phyloP scores from a whole-genome alignment of 2,329 filamentous ascomycete genomes.

The Diaporthe helianthi region DNA sequence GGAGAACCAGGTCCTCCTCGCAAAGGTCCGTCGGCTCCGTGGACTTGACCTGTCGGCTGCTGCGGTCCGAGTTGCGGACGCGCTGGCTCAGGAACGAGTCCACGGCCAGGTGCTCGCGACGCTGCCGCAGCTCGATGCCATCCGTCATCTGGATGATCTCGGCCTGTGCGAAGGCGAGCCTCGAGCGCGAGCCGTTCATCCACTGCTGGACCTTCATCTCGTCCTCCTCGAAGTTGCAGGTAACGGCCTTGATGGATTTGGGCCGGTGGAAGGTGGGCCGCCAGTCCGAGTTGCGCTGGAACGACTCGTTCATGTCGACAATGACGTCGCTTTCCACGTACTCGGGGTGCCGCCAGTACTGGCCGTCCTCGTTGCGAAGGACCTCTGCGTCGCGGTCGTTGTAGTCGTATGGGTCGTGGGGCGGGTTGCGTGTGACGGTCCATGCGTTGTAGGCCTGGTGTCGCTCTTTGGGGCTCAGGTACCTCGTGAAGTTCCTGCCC shows the following conservation, averaged over 20 bases:
- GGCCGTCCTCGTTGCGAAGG: slow-evolving; percentile 4
- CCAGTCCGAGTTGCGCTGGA: slow-evolving; percentile 14
- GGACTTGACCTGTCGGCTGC: slow-evolving; percentile 10
- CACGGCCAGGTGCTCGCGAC: neutral
- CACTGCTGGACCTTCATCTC: slow-evolving; percentile 15
- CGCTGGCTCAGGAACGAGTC: slow-evolving; percentile 20
- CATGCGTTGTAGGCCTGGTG: slow-evolving; percentile 18
- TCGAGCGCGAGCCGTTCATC: slow-evolving; percentile 10
- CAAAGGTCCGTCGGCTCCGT: slow-evolving; percentile 5
- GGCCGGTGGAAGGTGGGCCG: slow-evolving; percentile 6
- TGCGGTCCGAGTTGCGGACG: slow-evolving; percentile 10
- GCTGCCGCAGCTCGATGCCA: slow-evolving; percentile 11
- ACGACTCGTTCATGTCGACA: slow-evolving; percentile 23
- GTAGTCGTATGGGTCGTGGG: slow-evolving; percentile 11
- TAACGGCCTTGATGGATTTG: neutral
- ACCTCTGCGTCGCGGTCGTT: slow-evolving; percentile 10
- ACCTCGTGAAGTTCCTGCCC: neutral
- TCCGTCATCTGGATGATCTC: slow-evolving; percentile 10
- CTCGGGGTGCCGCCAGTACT: slow-evolving; percentile 9
- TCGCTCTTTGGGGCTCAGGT: neutral
- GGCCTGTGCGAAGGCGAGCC: slow-evolving; percentile 6
- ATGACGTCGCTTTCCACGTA: slow-evolving; percentile 28
- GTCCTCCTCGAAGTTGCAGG: slow-evolving; percentile 11
- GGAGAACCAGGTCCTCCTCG: slow-evolving; percentile 19
- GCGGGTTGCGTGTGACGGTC: slow-evolving; percentile 20